Evolutionary conservation across 2,329 filamentous ascomycete species (phyloP), one percentile per base, ranked within the genome.

Genomic region (Hypomyces rosellus): DNA sequence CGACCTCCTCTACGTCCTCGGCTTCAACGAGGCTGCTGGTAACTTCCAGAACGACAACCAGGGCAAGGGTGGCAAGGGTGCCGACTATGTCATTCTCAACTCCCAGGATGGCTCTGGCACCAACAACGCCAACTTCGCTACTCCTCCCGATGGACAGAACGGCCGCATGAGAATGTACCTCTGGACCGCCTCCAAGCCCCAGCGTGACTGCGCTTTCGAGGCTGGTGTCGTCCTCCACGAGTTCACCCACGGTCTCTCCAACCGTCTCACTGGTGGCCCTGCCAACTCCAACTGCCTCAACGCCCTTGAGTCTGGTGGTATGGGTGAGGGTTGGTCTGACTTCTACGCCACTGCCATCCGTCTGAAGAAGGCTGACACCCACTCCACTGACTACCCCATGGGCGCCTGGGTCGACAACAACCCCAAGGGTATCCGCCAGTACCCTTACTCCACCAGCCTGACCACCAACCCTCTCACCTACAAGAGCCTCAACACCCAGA

Each of bases 11-110:
- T 76, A 82, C 56, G 60, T 66, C 5, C 73, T 83, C 0, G 80
- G 80, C 5, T 83, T 83, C 63, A 76, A 68, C 34, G 80, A 83
- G 62, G 62, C 56, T 1, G 78, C 80, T 1, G 80, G 80, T 5
- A 84, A 84, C 65, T 84, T 83, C 62, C 73, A 83, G 64, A 58
- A 64, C 47, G 76, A 80, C 67, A 82, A 82, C 68, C 72, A 76
- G 53, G 74, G 72, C 41, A 62, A 68, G 38, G 79, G 79, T 3
- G 80, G 80, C 15, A 40, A 55, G 4, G 78, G 72, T 12, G 67
- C 66, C 46, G 80, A 83, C 56, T 71, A 70, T 41, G 75, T 80
- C 36, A 78, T 78, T 50, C 67, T 81, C 37, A 79, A 80, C 54
- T 64, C 77, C 0, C 80, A 84, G 57, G 80, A 83, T 50, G 78